A percentile compares a stretch with the other conserved stretches of the same genome.
Evolutionary conservation across 306 rosid genomes (phyloP).

Genomic region (Cicer chorassanicum): DNA sequence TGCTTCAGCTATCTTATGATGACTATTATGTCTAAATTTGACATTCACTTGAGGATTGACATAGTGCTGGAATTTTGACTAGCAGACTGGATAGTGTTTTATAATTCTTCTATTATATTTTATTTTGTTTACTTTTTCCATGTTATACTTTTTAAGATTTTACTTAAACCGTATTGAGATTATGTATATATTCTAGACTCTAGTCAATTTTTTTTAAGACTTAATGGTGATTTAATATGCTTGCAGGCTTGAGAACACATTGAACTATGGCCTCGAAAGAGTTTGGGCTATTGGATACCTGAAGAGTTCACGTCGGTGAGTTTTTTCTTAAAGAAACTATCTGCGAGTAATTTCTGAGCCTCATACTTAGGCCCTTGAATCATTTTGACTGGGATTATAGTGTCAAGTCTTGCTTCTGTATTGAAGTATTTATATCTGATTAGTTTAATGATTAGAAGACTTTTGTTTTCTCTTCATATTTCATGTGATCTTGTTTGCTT

Average conservation of each 20-base stretch:
- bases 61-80: conserved; percentile 29
- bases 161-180: conserved; percentile 11
- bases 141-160: conserved; percentile 1
- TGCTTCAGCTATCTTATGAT: conserved; percentile 27
- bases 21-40: conserved; percentile 21
- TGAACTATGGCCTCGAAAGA: conserved; percentile 97
- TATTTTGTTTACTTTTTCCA: neutral
- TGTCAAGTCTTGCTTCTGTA: conserved; percentile 10
- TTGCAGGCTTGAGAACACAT: conserved; percentile 96
- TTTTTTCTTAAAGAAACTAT: conserved; percentile 19
- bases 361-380: conserved; percentile 10
- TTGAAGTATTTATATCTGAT: conserved; percentile 29
- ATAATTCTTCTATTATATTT: conserved; percentile 12
- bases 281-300: conserved; percentile 99
- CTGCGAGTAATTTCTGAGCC: conserved; percentile 15
- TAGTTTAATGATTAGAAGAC: conserved; percentile 29
- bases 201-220: neutral
- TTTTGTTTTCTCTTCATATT: neutral
- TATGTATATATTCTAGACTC: neutral
- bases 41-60: conserved; percentile 40
- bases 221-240: conserved; percentile 29
- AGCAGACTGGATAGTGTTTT: conserved; percentile 28
- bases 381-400: conserved; percentile 21
- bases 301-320: conserved; percentile 97
- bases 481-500: conserved; percentile 26